Evolutionary conservation across 148 eudicot species (phyloP).

Genomic region (Camellia sinensis): DNA sequence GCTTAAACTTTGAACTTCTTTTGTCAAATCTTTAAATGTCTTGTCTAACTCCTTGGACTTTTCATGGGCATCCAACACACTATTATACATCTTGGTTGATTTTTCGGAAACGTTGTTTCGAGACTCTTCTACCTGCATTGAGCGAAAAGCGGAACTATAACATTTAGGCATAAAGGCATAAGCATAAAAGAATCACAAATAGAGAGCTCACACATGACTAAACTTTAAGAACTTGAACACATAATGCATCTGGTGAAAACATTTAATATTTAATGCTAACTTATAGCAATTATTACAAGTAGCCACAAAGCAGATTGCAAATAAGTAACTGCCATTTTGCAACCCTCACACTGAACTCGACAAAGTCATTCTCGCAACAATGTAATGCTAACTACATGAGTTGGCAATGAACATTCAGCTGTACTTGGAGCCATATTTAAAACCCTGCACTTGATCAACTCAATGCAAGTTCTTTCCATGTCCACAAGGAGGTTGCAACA

Average conservation of each 20-base stretch:
- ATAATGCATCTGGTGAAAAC: not conserved
- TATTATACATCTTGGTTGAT: conserved; percentile 65
- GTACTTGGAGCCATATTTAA: not conserved
- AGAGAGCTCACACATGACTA: not conserved
- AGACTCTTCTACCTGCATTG: conserved; percentile 73
- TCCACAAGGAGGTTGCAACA: not conserved
- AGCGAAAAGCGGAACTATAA: conserved; percentile 4
- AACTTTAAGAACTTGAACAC: not conserved
- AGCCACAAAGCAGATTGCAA: not conserved
- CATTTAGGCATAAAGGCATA: not conserved
- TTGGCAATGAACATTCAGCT: not conserved
- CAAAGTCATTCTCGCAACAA: not conserved
- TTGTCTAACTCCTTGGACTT: conserved; percentile 76
- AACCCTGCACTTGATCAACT: not conserved
- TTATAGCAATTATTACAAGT: not conserved
- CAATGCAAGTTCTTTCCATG: not conserved
- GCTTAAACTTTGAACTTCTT: conserved; percentile 71
- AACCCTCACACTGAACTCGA: not conserved
- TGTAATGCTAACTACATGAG: not conserved
- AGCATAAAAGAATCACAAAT: not conserved
- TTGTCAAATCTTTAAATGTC: conserved; percentile 67
- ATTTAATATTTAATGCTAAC: not conserved
- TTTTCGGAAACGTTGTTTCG: conserved; percentile 66
- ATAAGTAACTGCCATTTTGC: not conserved
- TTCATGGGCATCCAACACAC: conserved; percentile 77